Base-by-base conservation (phyloP, 192 early-diverging fungal genomes). In the Coemansia sp. region DNA sequence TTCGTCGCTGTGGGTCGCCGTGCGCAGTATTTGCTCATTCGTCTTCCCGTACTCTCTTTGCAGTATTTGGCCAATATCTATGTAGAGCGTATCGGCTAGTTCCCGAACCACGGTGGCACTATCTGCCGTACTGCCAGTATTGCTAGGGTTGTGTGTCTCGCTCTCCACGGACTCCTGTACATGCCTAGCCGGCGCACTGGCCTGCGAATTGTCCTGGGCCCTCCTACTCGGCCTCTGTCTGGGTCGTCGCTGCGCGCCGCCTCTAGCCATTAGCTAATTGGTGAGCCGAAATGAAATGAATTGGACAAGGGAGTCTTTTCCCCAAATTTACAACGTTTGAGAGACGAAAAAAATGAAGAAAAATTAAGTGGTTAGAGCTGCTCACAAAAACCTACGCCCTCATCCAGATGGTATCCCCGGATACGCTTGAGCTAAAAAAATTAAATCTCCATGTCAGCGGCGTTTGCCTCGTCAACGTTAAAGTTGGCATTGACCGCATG, bases 361-460 rank as follows among this genome's bases (percentile, higher is more conserved):
- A 31, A 4, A 31, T 31, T 31, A 3, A 4, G 31, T 3, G 31
- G 31, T 31, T 31, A 31, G 31, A 31, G 31, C 18, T n/a, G 18
- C 39, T 33, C n/a, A n/a, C n/a, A n/a, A n/a, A n/a, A n/a, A n/a
- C n/a, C n/a, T n/a, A n/a, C n/a, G n/a, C n/a, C n/a, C n/a, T n/a
- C n/a, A n/a, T n/a, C n/a, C n/a, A n/a, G n/a, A n/a, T n/a, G n/a
- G n/a, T n/a, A n/a, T n/a, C n/a, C n/a, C n/a, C n/a, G n/a, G n/a
- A n/a, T n/a, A n/a, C n/a, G n/a, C n/a, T n/a, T n/a, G n/a, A n/a
- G n/a, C n/a, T n/a, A n/a, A n/a, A 64, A n/a, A 14, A 37, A 36
- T 43, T 62, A 75, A 26, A 75, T 50, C 9, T 75, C 67, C 73
- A 69, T 69, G 33, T 58, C 46, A 28, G 67, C 59, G 2, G 67